phyloP scores from a whole-genome alignment of 345 rosid genomes.

The Garcia nutans region DNA sequence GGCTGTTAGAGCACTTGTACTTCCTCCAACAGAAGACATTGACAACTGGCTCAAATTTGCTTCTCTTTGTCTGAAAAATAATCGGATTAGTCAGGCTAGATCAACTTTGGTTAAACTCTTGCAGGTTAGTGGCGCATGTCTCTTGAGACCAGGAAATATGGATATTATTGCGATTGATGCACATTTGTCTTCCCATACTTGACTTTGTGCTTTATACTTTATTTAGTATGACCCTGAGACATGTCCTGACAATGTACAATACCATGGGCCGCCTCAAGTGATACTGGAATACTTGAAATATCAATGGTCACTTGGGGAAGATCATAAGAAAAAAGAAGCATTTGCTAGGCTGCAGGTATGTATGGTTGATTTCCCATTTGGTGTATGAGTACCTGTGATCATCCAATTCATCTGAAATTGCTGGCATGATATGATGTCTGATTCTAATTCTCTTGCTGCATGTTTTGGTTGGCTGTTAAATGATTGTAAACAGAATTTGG shows the following conservation, averaged over 20 bases:
- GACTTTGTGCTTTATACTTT: slow-evolving; percentile 15
- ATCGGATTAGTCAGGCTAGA: slow-evolving; percentile 92
- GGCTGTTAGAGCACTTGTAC: slow-evolving; percentile 87
- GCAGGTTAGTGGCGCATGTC: slow-evolving; percentile 47
- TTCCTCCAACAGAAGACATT: slow-evolving; percentile 90
- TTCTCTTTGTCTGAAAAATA: slow-evolving; percentile 84
- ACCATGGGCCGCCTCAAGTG: slow-evolving; percentile 95
- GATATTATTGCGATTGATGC: background rate
- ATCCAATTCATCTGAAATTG: background rate
- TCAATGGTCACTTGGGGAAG: slow-evolving; percentile 99
- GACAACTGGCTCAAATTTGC: slow-evolving; percentile 97
- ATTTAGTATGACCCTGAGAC: slow-evolving; percentile 88
- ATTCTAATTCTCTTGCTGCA: slow-evolving; percentile 6
- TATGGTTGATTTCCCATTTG: slow-evolving; percentile 10
- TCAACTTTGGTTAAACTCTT: slow-evolving; percentile 87
- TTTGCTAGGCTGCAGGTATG: slow-evolving; percentile 81
- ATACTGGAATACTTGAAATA: slow-evolving; percentile 88
- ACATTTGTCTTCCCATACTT: background rate
- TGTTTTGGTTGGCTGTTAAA: slow-evolving; percentile 20
- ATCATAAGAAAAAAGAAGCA: slow-evolving; percentile 87
- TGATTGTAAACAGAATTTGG: slow-evolving; percentile 51
- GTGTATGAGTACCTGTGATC: background rate
- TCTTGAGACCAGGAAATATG: background rate
- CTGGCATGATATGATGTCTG: slow-evolving; percentile 11
- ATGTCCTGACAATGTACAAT: slow-evolving; percentile 61